Evolutionary conservation across 2,329 filamentous ascomycete genomes (phyloP).

Genomic region (Fusarium torulosum): DNA sequence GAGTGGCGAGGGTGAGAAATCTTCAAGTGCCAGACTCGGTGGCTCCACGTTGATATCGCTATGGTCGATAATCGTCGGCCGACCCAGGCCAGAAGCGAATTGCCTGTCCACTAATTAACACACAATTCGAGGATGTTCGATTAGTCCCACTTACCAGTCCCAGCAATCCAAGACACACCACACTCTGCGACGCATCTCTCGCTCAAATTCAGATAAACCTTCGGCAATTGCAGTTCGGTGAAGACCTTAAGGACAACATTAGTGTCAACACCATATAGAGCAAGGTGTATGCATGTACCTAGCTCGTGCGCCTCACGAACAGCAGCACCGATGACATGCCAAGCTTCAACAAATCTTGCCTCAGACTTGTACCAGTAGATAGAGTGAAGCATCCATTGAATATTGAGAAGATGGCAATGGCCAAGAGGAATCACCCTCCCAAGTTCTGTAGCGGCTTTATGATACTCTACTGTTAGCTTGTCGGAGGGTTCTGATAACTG

Average conservation of each 20-base stretch:
- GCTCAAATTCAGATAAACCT: slow-evolving; percentile 50
- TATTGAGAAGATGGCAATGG: slow-evolving; percentile 50
- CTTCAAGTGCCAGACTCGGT: slow-evolving; percentile 52
- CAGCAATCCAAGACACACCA: slow-evolving; percentile 55
- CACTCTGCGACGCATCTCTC: slow-evolving; percentile 52
- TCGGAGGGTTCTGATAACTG: slow-evolving; percentile 48
- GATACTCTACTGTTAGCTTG: slow-evolving; percentile 50
- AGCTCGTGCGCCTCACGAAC: slow-evolving; percentile 53
- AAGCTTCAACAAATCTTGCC: slow-evolving; percentile 52
- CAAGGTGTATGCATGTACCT: slow-evolving; percentile 29
- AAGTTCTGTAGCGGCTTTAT: slow-evolving; percentile 50
- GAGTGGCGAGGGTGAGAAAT: slow-evolving; percentile 51
- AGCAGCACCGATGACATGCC: slow-evolving; percentile 52
- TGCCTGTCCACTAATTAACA: slow-evolving; percentile 48
- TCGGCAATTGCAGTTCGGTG: slow-evolving; percentile 47
- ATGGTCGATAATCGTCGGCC: slow-evolving; percentile 53
- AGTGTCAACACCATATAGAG: neutral
- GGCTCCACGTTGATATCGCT: slow-evolving; percentile 50
- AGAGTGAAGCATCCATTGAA: slow-evolving; percentile 53
- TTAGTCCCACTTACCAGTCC: slow-evolving; percentile 51
- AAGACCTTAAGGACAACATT: slow-evolving; percentile 40
- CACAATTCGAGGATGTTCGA: neutral
- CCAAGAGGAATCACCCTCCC: slow-evolving; percentile 51
- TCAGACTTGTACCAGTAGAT: slow-evolving; percentile 55
- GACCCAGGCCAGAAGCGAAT: slow-evolving; percentile 50